phyloP scores from a whole-genome alignment of 2,329 filamentous ascomycete species.

The Penicillium sumatraense region DNA sequence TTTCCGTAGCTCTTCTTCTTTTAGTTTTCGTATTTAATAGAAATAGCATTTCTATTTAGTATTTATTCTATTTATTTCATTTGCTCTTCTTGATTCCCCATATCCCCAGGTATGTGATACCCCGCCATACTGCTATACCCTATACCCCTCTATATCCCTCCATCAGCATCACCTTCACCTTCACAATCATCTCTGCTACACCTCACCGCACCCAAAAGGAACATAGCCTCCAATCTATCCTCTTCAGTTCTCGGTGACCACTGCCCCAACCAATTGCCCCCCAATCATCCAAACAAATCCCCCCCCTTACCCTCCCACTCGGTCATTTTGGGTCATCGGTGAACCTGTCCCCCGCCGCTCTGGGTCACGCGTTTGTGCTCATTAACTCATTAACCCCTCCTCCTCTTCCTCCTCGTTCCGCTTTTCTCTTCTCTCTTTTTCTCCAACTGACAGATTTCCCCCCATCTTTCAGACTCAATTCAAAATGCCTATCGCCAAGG shows the following conservation, averaged over 20 bases:
- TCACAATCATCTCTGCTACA: background rate
- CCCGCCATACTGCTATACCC: slow-evolving; percentile 24
- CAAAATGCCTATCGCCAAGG: slow-evolving; percentile 88
- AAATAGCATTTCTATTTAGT: no score
- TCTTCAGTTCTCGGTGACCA: slow-evolving; percentile 21
- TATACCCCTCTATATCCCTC: no score
- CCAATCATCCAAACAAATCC: slow-evolving; percentile 10
- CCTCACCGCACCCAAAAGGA: no score
- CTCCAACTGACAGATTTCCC: slow-evolving; percentile 31
- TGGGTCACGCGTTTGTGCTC: slow-evolving; percentile 31
- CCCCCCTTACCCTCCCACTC: slow-evolving; percentile 17
- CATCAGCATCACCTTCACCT: slow-evolving; percentile 23
- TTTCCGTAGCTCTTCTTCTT: slow-evolving; percentile 13
- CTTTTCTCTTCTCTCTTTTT: slow-evolving; percentile 20
- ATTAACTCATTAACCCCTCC: slow-evolving; percentile 26
- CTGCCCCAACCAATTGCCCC: slow-evolving; percentile 16
- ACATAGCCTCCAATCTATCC: background rate
- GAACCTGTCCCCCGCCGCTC: slow-evolving; percentile 36
- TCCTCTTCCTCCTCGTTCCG: slow-evolving; percentile 14
- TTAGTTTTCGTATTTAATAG: slow-evolving; percentile 11
- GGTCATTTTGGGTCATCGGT: slow-evolving; percentile 47
- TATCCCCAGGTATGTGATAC: slow-evolving; percentile 25
- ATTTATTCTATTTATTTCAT: slow-evolving; percentile 15
- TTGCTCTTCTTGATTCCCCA: slow-evolving; percentile 1
- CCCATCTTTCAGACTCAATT: slow-evolving; percentile 27